Evolutionary conservation across 2,329 filamentous ascomycete species (phyloP).

Genomic region (Penicillium sp.): DNA sequence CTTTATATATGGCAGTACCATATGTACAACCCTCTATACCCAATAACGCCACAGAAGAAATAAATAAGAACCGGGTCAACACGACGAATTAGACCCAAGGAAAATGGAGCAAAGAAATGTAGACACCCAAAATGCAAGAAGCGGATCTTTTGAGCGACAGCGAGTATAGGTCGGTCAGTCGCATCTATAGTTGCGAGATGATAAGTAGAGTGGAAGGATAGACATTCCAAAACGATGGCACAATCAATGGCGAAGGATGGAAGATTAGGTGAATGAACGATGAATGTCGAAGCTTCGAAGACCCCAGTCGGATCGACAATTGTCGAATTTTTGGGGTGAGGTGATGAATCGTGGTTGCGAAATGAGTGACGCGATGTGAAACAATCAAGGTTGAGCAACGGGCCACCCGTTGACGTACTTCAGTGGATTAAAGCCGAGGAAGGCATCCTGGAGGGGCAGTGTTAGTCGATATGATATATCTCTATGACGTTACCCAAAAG

Average conservation of each 20-base stretch:
- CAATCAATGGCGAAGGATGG: background rate
- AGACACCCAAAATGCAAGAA: slow-evolving; percentile 1
- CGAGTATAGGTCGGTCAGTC: background rate
- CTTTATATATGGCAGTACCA: slow-evolving; percentile 8
- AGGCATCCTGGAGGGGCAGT: slow-evolving; percentile 30
- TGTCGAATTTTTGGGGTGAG: background rate
- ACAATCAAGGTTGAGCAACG: slow-evolving; percentile 25
- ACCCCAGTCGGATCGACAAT: background rate
- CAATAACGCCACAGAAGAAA: background rate
- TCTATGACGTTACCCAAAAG: slow-evolving; percentile 8
- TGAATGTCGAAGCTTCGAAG: no score
- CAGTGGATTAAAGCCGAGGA: slow-evolving; percentile 36
- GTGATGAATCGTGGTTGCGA: background rate
- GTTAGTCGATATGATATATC: slow-evolving; percentile 20
- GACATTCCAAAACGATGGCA: background rate
- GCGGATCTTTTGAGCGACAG: background rate
- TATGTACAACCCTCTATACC: slow-evolving; percentile 12
- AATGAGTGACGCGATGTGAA: slow-evolving; percentile 4
- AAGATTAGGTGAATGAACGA: no score
- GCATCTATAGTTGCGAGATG: background rate
- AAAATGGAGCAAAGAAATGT: background rate
- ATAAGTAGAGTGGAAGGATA: background rate
- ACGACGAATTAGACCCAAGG: slow-evolving; percentile 1
- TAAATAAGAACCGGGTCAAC: background rate
- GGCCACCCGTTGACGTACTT: slow-evolving; percentile 40